These are phyloP conservation scores for Colletotrichum chrysophilum DNA, from an alignment of 2,329 filamentous ascomycete species.

Conservation along the genomic window DNA sequence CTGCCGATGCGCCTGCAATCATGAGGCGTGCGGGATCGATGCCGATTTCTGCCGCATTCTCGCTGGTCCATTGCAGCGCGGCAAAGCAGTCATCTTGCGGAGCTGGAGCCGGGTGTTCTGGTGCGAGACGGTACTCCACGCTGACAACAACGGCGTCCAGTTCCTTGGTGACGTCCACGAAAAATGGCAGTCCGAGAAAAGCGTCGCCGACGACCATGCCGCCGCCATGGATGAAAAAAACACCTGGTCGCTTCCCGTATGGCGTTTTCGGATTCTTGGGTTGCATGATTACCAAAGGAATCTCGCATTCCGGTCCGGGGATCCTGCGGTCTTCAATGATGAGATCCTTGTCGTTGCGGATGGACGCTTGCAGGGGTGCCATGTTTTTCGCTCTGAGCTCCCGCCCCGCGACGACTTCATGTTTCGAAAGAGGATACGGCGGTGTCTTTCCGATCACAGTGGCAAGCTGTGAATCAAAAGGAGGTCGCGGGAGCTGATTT, in stretches of 20 bases:
- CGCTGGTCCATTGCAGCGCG: conserved; percentile 38
- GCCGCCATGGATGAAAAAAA: conserved; percentile 10
- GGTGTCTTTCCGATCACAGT: neutral
- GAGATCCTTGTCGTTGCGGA: neutral
- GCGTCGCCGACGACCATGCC: conserved; percentile 12
- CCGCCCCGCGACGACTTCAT: neutral
- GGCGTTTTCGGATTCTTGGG: neutral
- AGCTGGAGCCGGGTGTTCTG: conserved; percentile 37
- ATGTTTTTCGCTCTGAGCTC: neutral
- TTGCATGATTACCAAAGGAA: conserved; percentile 1
- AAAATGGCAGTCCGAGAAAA: neutral
- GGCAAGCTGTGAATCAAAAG: conserved; percentile 3
- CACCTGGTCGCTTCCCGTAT: neutral
- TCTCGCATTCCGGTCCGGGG: neutral
- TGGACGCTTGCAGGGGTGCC: neutral
- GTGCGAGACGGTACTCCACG: conserved; percentile 52
- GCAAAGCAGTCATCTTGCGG: conserved; percentile 30
- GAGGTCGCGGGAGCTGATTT: neutral
- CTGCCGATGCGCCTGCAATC: conserved; percentile 47
- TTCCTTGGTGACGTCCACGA: neutral
- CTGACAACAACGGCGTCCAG: conserved; percentile 38
- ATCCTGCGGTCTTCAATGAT: neutral
- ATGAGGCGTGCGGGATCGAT: conserved; percentile 44
- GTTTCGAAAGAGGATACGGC: neutral
- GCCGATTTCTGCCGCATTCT: conserved; percentile 41